Base-by-base conservation (phyloP, 2,329 filamentous ascomycete species). In the Pseudohalonectria lignicola region DNA sequence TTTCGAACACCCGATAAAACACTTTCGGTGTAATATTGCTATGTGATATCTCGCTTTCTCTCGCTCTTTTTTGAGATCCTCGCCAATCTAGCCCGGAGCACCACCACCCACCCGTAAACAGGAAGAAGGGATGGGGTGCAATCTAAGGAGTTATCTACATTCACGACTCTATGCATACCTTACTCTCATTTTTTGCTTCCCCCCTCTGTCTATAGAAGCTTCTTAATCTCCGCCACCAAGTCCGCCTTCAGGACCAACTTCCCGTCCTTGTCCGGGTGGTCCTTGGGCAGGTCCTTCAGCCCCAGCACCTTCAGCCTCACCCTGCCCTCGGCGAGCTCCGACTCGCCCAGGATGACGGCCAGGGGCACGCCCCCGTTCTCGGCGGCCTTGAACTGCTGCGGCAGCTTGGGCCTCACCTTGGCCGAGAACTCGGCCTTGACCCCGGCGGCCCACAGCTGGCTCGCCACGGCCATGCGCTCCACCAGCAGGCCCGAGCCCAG, bases 351-450 rank as follows among this genome's bases (percentile, higher is more conserved):
- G 49, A 96, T 92, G 35, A 96, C 72, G 7, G 81, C 86, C 53
- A 94, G 83, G 1, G 90, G 90, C 16, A 93, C 77, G 31, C 81
- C 82, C 41, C 76, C 79, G 36, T 66, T 63, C 56, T 95, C 88
- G 10, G 88, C 88, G 16, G 82, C 80, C 64, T 94, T 94, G 71
- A 96, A 96, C 58, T 96, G 90, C 43, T 80, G 74, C 11, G 78
- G 82, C 23, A 94, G 70, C 60, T 88, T 94, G 13, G 90, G 87
- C 68, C 94, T 94, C 47, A 81, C 74, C 64, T 95, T 96, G 67
- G 85, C 86, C 10, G 78, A 68, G 56, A 92, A 94, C 57, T 96
- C 88, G 41, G 88, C 82, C 48, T 88, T 94, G 63, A 96, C 80
- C 16, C 86, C 87, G 7, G 82, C 86, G 48, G 86, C 79, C 86